Conservation (phyloP, 2,329 filamentous ascomycete species). For the Tolypocladium nubicola region DNA sequence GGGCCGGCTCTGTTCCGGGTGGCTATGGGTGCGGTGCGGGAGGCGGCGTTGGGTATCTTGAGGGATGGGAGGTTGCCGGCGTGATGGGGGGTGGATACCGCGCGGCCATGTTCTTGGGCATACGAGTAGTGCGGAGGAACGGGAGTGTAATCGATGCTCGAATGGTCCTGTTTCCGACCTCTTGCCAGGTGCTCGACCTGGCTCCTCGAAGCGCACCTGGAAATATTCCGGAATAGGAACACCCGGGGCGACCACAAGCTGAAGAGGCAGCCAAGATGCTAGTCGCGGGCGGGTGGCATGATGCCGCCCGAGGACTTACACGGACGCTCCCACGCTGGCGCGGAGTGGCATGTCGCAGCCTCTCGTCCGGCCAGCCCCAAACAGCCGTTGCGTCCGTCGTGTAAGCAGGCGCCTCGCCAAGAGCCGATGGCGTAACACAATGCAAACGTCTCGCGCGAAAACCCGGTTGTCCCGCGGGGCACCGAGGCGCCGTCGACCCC, state of each 20-base stretch:
- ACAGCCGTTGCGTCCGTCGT: background rate
- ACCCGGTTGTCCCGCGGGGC: background rate
- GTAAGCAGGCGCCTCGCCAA: background rate
- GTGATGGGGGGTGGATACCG: background rate
- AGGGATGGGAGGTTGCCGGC: conserved; percentile 8
- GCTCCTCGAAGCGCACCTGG: background rate
- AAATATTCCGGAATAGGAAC: background rate
- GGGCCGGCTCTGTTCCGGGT: conserved; percentile 35
- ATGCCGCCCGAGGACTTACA: background rate
- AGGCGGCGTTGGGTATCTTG: conserved; percentile 20
- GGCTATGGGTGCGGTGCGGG: conserved; percentile 27
- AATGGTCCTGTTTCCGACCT: no score
- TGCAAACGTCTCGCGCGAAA: background rate
- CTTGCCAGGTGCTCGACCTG: no score
- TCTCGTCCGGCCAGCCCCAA: background rate
- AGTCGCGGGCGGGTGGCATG: background rate
- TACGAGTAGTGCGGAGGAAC: no score
- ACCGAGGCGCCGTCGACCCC: background rate
- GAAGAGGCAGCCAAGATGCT: background rate
- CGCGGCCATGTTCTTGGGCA: no score
- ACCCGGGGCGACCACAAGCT: no score
- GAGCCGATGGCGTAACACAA: background rate
- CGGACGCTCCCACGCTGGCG: background rate
- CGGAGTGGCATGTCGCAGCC: background rate
- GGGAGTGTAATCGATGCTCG: no score